Conservation (phyloP, 345 rosid genomes). For the Noccaea bulbosa region DNA sequence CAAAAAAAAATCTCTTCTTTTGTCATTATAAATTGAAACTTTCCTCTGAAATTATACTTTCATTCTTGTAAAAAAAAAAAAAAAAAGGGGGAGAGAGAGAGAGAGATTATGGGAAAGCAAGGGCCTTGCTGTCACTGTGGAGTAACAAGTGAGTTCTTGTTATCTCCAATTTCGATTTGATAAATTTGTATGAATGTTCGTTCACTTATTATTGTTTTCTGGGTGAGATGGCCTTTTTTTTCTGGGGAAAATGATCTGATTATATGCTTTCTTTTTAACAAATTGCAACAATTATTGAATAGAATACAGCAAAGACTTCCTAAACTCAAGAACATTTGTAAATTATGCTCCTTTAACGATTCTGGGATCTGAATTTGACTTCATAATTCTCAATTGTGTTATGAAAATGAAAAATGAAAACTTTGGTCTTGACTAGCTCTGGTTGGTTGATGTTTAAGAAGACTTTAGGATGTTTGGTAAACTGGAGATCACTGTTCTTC, state of each 20-base stretch:
- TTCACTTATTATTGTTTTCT: slow-evolving; percentile 18
- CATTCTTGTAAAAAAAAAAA: slow-evolving; percentile 1
- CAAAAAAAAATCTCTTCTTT: slow-evolving; percentile 22
- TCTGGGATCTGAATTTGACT: slow-evolving; percentile 23
- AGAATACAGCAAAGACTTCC: slow-evolving; percentile 34
- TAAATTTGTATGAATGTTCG: slow-evolving; percentile 14
- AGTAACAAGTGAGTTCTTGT: slow-evolving; percentile 95
- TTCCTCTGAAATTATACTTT: slow-evolving; percentile 29
- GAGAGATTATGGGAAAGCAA: slow-evolving; percentile 81
- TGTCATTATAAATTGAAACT: slow-evolving; percentile 35
- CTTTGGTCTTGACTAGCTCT: slow-evolving; percentile 19
- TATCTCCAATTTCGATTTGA: slow-evolving; percentile 46
- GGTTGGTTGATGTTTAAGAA: slow-evolving; percentile 11
- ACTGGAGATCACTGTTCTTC: slow-evolving; percentile 26
- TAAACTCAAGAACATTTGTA: slow-evolving; percentile 26
- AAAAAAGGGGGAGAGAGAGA: slow-evolving; percentile 37
- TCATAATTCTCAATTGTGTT: neutral
- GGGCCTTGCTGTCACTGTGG: slow-evolving; percentile 99
- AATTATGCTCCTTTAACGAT: slow-evolving; percentile 10
- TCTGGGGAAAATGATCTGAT: slow-evolving; percentile 31
- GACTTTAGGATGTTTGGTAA: slow-evolving; percentile 21
- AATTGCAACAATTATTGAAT: slow-evolving; percentile 24
- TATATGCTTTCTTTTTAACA: slow-evolving; percentile 6
- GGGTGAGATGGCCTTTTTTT: slow-evolving; percentile 26
- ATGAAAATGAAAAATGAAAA: neutral